Evolutionary conservation across 257 asterid species (phyloP).

Genomic region (Solanum tarapatanum): DNA sequence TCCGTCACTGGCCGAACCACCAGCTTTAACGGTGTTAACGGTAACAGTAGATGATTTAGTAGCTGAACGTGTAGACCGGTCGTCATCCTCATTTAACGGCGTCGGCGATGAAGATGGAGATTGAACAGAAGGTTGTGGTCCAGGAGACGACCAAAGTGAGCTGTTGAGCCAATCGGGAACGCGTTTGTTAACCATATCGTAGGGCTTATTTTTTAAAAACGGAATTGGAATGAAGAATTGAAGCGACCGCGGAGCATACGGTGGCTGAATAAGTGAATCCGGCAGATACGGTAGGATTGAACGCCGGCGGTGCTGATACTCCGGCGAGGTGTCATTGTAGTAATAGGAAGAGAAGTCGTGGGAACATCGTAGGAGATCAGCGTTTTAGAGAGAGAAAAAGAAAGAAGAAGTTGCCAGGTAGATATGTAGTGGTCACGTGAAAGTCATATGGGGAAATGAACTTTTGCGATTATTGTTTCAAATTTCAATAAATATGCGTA

Average conservation of each 20-base stretch:
- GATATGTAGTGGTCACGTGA: background rate
- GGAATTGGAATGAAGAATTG: background rate
- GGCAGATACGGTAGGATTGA: background rate
- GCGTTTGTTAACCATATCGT: slow-evolving; percentile 9
- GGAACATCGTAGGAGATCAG: background rate
- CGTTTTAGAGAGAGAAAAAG: background rate
- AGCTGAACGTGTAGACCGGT: background rate
- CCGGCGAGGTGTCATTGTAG: background rate
- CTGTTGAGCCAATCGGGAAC: slow-evolving; percentile 81
- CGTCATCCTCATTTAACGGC: slow-evolving; percentile 5
- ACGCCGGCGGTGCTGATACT: background rate
- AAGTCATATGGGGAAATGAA: background rate
- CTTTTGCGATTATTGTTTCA: background rate
- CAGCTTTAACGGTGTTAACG: slow-evolving; percentile 1
- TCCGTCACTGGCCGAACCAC: background rate
- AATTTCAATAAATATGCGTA: too few species aligned
- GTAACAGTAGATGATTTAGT: slow-evolving; percentile 6
- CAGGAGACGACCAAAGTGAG: slow-evolving; percentile 62
- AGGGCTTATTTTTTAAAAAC: background rate
- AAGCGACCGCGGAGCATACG: background rate
- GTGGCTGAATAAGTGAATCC: background rate
- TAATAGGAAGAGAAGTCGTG: background rate
- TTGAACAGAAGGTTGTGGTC: background rate
- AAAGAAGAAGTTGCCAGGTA: background rate
- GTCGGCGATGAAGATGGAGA: slow-evolving; percentile 14